phyloP scores from a whole-genome alignment of 441 rosid species.

The Adansonia gregorii region DNA sequence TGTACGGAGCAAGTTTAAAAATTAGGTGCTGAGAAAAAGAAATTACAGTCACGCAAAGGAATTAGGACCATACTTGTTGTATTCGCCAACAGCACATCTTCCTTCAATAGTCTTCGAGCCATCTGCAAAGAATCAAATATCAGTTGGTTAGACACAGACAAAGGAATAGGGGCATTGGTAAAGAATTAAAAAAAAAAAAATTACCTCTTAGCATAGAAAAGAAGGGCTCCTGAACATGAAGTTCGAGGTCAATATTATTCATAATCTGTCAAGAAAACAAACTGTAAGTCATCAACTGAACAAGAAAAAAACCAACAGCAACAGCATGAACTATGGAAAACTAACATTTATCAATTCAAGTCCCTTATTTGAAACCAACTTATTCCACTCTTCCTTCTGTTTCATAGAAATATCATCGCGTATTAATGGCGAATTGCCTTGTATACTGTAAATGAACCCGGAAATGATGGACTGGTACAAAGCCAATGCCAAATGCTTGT shows the following conservation, averaged over 20 bases:
- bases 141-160: neutral
- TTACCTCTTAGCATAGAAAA: constrained; percentile 61
- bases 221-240: constrained; percentile 68
- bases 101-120: constrained; percentile 70
- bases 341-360: constrained; percentile 20
- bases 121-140: constrained; percentile 47
- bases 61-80: constrained; percentile 46
- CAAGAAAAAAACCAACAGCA: constrained; percentile 14
- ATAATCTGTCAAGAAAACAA: constrained; percentile 27
- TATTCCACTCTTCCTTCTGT: constrained; percentile 41
- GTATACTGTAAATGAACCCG: constrained; percentile 36
- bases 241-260: constrained; percentile 41
- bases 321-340: constrained; percentile 1
- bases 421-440: constrained; percentile 31
- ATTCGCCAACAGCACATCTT: constrained; percentile 57
- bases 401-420: constrained; percentile 39
- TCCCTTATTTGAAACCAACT: constrained; percentile 1
- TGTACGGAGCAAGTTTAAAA: neutral
- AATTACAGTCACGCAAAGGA: neutral
- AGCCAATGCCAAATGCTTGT: constrained; percentile 58
- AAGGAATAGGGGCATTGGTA: neutral
- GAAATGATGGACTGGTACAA: constrained; percentile 47
- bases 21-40: neutral
- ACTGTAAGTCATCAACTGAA: constrained; percentile 2
- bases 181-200: neutral